Evolutionary conservation across 345 rosid genomes (phyloP).

Genomic region (Salix caprea): DNA sequence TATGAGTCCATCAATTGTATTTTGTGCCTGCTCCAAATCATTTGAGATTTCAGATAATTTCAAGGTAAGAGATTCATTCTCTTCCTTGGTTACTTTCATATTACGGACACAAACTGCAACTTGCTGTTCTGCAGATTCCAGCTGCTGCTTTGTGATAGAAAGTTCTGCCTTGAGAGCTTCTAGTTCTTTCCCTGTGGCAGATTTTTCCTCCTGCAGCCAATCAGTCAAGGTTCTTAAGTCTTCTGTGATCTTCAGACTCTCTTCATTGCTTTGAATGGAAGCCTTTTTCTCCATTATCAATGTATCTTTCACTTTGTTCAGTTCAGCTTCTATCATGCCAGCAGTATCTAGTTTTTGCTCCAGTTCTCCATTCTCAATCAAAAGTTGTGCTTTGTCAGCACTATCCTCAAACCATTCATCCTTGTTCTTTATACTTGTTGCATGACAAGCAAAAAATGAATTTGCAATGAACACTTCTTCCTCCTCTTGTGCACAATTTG

Average conservation of each 20-base stretch:
- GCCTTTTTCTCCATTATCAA: slow-evolving; percentile 24
- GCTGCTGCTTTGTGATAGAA: slow-evolving; percentile 44
- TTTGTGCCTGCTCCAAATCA: too few species aligned
- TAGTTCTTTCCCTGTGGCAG: slow-evolving; percentile 38
- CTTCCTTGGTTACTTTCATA: too few species aligned
- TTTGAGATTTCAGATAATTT: too few species aligned
- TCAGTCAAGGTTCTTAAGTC: slow-evolving; percentile 30
- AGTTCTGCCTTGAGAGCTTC: slow-evolving; percentile 36
- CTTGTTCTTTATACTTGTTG: too few species aligned
- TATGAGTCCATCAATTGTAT: too few species aligned
- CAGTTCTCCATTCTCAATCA: too few species aligned
- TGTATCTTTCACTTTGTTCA: slow-evolving; percentile 13
- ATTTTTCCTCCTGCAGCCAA: slow-evolving; percentile 42
- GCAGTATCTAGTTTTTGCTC: too few species aligned
- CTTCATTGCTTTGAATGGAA: slow-evolving; percentile 28
- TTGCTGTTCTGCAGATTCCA: slow-evolving; percentile 55
- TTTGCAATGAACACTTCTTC: neutral
- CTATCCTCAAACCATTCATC: too few species aligned
- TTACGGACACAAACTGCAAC: slow-evolving; percentile 15
- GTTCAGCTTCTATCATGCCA: slow-evolving; percentile 26
- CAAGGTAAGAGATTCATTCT: too few species aligned
- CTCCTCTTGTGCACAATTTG: too few species aligned
- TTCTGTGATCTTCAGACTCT: slow-evolving; percentile 20
- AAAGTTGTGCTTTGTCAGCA: too few species aligned
- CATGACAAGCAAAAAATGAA: too few species aligned